phyloP scores from a whole-genome alignment of 345 rosid genomes.

The Gossypium rotundifolium region DNA sequence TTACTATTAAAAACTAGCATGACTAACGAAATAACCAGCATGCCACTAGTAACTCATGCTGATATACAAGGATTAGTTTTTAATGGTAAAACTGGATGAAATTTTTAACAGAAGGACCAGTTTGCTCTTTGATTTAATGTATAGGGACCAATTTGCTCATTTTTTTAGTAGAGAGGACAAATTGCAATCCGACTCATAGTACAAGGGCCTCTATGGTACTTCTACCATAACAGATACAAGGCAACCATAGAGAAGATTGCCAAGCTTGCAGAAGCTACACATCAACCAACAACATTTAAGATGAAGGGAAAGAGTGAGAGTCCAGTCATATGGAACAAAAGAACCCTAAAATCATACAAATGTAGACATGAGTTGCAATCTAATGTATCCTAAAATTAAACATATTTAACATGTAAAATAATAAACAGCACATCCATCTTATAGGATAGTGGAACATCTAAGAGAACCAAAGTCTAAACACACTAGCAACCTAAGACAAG shows the following conservation, averaged over 20 bases:
- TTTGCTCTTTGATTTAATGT: too few relatives aligned
- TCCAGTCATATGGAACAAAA: background rate
- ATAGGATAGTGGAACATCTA: background rate
- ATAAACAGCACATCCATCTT: background rate
- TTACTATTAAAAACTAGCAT: too few relatives aligned
- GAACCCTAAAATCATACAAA: background rate
- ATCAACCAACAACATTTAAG: slow-evolving; percentile 1
- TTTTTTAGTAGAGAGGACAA: too few relatives aligned
- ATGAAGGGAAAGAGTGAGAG: background rate
- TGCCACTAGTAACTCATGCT: too few relatives aligned
- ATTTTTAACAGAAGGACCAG: too few relatives aligned
- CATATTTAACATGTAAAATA: background rate
- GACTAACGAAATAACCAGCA: too few relatives aligned
- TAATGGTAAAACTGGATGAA: too few relatives aligned
- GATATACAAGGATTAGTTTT: too few relatives aligned
- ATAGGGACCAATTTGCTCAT: too few relatives aligned
- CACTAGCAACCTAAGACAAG: background rate
- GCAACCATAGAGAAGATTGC: background rate
- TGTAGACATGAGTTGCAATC: background rate
- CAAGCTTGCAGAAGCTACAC: background rate
- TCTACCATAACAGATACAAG: background rate
- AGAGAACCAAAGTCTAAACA: background rate
- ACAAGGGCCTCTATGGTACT: too few relatives aligned
- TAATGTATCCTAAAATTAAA: background rate
- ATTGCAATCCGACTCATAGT: too few relatives aligned